Base-by-base conservation (phyloP, 2,329 filamentous ascomycete genomes). In the Diaporthe humulicola region DNA sequence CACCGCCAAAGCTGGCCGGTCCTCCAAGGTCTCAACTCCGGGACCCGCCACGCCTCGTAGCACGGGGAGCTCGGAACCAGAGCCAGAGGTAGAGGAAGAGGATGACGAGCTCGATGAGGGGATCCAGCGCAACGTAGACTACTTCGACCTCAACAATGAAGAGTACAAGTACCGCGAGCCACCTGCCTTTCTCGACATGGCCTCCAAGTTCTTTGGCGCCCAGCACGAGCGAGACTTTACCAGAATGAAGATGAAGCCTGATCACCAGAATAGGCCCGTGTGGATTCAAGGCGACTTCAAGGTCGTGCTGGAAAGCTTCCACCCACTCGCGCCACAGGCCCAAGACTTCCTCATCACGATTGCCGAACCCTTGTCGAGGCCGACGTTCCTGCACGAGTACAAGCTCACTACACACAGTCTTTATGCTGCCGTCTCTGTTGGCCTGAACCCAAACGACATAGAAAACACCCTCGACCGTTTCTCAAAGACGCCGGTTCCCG, bases 321-420 rank as follows among this genome's bases (percentile, higher is more conserved):
- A 94, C 70, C 93, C 95, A 5, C 88, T 96, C 67, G 95, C 96
- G 75, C 90, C 93, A 70, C 93, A 96, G 80, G 95, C 95, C 0
- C 95, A 98, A 81, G 95, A 97, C 82, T 98, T 98, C 82, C 87
- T 98, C 74, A 98, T 97, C 79, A 98, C 96, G 66, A 95, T 98
- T 78, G 94, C 95, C 76, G 96, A 98, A 85, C 96, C 96, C 28
- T 87, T 96, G 74, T 98, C 95, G 42, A 91, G 96, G 77, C 96
- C 96, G 73, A 94, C 92, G 19, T 95, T 95, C 81, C 91, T 98
- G 78, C 96, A 98, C 86, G 96, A 98, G 84, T 98, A 98, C 83
- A 91, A 93, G 72, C 90, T 98, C 79, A 98, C 95, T 5, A 92
- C 94, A 38, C 95, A 98, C 84, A 97, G 95, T 84, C 87, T 98